Conservation (phyloP, 139 green algal species). For the Coelastrella sp. region DNA sequence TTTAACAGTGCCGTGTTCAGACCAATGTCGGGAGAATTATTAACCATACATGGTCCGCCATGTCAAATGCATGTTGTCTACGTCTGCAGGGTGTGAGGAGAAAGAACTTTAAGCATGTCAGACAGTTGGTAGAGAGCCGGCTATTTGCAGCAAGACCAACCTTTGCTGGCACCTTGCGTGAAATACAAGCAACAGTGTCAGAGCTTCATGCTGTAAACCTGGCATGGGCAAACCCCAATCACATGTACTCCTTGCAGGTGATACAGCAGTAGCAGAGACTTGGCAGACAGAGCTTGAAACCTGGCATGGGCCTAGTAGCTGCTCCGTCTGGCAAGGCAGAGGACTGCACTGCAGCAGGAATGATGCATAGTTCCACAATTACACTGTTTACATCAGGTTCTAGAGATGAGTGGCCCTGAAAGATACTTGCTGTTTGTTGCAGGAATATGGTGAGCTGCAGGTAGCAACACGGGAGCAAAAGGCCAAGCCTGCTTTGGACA, state of each 20-base stretch:
- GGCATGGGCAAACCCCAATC: slow-evolving; percentile 54
- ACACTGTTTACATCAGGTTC: no score
- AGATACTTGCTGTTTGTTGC: background rate
- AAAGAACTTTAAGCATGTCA: slow-evolving; percentile 72
- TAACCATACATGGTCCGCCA: background rate
- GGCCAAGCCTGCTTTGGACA: slow-evolving; percentile 72
- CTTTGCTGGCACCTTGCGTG: slow-evolving; percentile 69
- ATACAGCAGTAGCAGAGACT: no score
- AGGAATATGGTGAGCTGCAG: slow-evolving; percentile 70
- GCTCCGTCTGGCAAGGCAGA: no score
- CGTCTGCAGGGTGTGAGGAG: slow-evolving; percentile 65
- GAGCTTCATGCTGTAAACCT: slow-evolving; percentile 63
- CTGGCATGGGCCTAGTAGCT: no score
- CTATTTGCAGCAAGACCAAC: slow-evolving; percentile 83
- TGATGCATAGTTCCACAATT: no score
- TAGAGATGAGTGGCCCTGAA: no score
- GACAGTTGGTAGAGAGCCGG: slow-evolving; percentile 58
- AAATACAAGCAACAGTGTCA: slow-evolving; percentile 62
- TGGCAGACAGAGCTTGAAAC: no score
- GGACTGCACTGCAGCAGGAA: background rate
- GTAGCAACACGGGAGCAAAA: slow-evolving; percentile 71
- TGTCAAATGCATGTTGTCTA: background rate
- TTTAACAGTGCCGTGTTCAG: no score
- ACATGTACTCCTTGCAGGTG: slow-evolving; percentile 68
- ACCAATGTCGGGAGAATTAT: no score